These are phyloP conservation scores for Boletus tylopilopsis DNA, from an alignment of 768 basidiomycete species.

Conservation along the genomic window DNA sequence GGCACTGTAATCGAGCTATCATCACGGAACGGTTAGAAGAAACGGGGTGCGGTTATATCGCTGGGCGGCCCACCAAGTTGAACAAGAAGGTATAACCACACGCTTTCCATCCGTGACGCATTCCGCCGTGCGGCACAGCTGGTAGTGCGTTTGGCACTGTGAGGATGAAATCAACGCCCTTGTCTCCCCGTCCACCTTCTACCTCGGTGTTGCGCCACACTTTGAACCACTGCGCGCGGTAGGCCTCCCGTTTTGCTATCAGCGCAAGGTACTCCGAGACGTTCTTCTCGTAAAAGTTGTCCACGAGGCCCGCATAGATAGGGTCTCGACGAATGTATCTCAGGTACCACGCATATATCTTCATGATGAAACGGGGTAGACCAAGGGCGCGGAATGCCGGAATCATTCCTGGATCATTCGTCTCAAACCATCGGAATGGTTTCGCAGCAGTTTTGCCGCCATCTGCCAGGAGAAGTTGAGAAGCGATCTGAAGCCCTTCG, in stretches of 20 bases:
- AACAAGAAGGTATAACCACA: conserved; percentile 65
- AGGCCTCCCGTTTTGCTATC: conserved; percentile 42
- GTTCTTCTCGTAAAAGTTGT: conserved; percentile 46
- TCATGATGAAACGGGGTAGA: conserved; percentile 46
- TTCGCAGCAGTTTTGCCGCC: conserved; percentile 38
- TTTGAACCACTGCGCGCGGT: conserved; percentile 38
- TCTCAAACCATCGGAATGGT: conserved; percentile 39
- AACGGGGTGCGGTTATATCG: background rate
- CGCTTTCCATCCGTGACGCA: conserved; percentile 53
- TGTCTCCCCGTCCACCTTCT: conserved; percentile 27
- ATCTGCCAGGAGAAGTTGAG: conserved; percentile 50
- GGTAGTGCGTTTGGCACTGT: conserved; percentile 62
- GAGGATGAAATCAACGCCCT: conserved; percentile 58
- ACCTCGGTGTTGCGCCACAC: conserved; percentile 28
- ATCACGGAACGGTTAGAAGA: background rate
- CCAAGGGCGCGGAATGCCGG: conserved; percentile 37
- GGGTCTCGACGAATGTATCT: conserved; percentile 50
- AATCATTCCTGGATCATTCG: conserved; percentile 46
- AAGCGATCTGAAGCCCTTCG: conserved; percentile 49
- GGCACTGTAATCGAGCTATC: conserved; percentile 42
- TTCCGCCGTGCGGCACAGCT: conserved; percentile 51
- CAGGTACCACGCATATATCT: conserved; percentile 48
- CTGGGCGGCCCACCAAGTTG: conserved; percentile 47
- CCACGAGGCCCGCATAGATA: conserved; percentile 51
- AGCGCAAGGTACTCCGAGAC: conserved; percentile 49